Percentiles rank a stretch among this genome's conserved stretches.
phyloP scores from a whole-genome alignment of 164 flowering plant species.

The Cinnamomum chago region DNA sequence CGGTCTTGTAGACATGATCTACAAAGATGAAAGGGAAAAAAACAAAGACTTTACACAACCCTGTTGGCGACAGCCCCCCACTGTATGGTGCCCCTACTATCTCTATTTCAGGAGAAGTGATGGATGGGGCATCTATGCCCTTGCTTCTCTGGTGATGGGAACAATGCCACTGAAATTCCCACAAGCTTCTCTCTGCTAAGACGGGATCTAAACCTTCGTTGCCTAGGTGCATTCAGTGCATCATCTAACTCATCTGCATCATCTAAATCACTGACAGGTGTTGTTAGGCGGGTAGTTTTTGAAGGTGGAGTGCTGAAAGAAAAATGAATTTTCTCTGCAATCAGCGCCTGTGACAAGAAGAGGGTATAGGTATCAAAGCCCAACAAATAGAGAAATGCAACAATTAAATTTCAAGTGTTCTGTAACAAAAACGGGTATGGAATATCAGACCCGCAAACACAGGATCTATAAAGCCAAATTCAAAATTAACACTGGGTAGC shows the following conservation, averaged over 20 bases:
- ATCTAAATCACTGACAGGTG: conserved; percentile 20
- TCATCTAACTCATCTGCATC: conserved; percentile 23
- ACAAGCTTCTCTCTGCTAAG: conserved; percentile 34
- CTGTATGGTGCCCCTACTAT: too few species aligned
- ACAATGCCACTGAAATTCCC: conserved; percentile 43
- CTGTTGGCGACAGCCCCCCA: too few species aligned
- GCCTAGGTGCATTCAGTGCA: conserved; percentile 54
- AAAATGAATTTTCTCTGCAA: conserved; percentile 58
- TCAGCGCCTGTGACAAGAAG: conserved; percentile 41
- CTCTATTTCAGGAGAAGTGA: not conserved
- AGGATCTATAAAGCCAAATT: too few species aligned
- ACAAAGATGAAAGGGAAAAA: too few species aligned
- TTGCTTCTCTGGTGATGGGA: conserved; percentile 7
- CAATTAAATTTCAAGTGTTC: too few species aligned
- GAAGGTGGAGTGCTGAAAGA: conserved; percentile 51
- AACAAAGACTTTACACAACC: too few species aligned
- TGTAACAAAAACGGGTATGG: too few species aligned
- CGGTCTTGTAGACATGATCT: not conserved
- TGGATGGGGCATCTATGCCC: not conserved
- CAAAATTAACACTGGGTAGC: too few species aligned
- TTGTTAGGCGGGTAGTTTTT: conserved; percentile 28
- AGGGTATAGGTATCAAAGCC: not conserved
- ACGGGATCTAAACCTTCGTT: conserved; percentile 18
- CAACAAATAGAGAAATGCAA: too few species aligned
- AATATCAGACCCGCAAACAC: too few species aligned